phyloP scores from a whole-genome alignment of 2,329 filamentous ascomycete species.

The Whalleya microplaca region DNA sequence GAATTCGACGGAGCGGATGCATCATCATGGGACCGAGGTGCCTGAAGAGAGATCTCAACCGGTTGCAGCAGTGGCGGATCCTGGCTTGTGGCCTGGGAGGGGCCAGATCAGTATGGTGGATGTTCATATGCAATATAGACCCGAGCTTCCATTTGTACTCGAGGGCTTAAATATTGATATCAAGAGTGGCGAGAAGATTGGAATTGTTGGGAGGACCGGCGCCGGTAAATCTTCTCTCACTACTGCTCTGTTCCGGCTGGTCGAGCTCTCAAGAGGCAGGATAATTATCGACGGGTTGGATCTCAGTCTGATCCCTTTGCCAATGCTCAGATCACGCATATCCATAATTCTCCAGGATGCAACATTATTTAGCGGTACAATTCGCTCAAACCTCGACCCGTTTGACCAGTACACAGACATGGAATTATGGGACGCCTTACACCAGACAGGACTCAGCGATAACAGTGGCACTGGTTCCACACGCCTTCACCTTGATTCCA shows the following conservation, averaged over 20 bases:
- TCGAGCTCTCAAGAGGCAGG: conserved; percentile 71
- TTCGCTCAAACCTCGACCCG: conserved; percentile 74
- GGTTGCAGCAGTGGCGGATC: conserved; percentile 47
- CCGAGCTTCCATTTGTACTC: conserved; percentile 68
- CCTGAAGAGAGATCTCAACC: conserved; percentile 68
- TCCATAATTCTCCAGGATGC: conserved; percentile 80
- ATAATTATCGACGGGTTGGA: conserved; percentile 73
- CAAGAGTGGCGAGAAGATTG: conserved; percentile 66
- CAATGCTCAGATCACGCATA: conserved; percentile 72
- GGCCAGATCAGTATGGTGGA: conserved; percentile 69
- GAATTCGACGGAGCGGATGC: conserved; percentile 69
- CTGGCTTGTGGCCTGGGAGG: conserved; percentile 67
- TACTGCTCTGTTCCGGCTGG: conserved; percentile 70
- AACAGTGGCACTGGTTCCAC: conserved; percentile 72
- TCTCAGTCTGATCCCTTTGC: conserved; percentile 69
- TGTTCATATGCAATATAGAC: conserved; percentile 71
- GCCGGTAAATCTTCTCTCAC: conserved; percentile 77
- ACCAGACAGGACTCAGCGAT: conserved; percentile 51
- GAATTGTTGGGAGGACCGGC: conserved; percentile 75
- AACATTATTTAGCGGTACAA: conserved; percentile 72
- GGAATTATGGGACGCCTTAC: conserved; percentile 70
- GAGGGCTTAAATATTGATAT: conserved; percentile 68
- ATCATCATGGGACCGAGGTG: conserved; percentile 66
- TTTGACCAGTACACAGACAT: conserved; percentile 73
- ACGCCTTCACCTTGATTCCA: conserved; percentile 58